These are phyloP conservation scores for Mallotus repandus DNA, from an alignment of 441 rosid genomes.

Conservation along the genomic window DNA sequence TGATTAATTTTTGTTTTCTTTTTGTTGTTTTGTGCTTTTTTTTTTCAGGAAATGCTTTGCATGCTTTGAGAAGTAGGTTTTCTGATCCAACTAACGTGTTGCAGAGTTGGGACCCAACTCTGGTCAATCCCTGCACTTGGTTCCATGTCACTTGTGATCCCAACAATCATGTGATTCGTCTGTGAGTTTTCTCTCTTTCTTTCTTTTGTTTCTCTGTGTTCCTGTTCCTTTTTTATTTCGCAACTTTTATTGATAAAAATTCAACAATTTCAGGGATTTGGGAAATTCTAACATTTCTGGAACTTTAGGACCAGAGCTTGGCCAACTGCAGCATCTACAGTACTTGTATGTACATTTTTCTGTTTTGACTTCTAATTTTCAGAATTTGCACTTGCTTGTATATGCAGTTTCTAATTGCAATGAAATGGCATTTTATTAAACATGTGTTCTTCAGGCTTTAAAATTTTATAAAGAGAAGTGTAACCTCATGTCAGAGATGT, in stretches of 20 bases:
- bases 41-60: constrained; percentile 56
- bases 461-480: not conserved
- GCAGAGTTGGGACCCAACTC: constrained; percentile 83
- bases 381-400: not conserved
- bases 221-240: not conserved
- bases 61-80: constrained; percentile 56
- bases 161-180: constrained; percentile 53
- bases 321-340: constrained; percentile 61
- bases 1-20: not conserved
- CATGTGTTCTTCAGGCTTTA: not conserved
- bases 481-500: not conserved
- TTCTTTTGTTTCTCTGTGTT: not conserved
- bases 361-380: not conserved
- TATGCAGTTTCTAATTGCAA: constrained; percentile 3
- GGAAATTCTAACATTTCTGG: constrained; percentile 73
- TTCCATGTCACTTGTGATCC: constrained; percentile 74
- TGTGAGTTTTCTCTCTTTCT: constrained; percentile 34
- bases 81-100: constrained; percentile 69
- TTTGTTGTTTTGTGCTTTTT: constrained; percentile 14
- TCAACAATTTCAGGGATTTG: constrained; percentile 50
- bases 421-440: not conserved
- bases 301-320: constrained; percentile 61
- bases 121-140: constrained; percentile 84
- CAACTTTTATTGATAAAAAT: constrained; percentile 4
- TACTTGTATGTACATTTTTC: constrained; percentile 44